Evolutionary conservation across 495 filamentous ascomycete genomes (phyloP).

Genomic region (Sphaerosporella brunnea): DNA sequence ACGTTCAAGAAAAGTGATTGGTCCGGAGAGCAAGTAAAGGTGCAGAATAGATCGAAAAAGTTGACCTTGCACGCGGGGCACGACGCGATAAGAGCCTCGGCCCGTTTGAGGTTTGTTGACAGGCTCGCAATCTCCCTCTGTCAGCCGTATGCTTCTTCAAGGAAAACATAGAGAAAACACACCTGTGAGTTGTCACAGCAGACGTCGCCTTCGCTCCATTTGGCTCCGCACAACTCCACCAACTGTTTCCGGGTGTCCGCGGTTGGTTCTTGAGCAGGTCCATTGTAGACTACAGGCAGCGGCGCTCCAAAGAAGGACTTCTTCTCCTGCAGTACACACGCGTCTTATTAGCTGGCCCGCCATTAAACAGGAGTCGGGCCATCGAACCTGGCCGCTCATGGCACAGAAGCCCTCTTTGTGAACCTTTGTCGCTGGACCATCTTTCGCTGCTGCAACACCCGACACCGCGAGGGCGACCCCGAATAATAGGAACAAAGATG

Average conservation of each 20-base stretch:
- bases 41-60: constrained; percentile 95
- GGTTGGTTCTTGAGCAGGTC: constrained; percentile 52
- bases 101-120: constrained; percentile 64
- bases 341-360: background rate
- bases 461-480: background rate
- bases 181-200: constrained; percentile 78
- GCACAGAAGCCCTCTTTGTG: constrained; percentile 86
- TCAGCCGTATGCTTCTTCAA: constrained; percentile 15
- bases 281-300: constrained; percentile 90
- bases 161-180: constrained; percentile 6
- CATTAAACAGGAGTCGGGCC: background rate
- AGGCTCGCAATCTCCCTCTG: constrained; percentile 50
- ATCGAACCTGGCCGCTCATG: constrained; percentile 43
- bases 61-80: constrained; percentile 94
- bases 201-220: constrained; percentile 66
- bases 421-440: constrained; percentile 34
- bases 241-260: constrained; percentile 52
- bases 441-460: background rate
- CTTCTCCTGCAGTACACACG: constrained; percentile 35
- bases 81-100: constrained; percentile 68
- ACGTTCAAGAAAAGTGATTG: constrained; percentile 93
- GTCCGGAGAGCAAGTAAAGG: constrained; percentile 91
- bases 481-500: background rate
- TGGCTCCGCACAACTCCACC: constrained; percentile 64
- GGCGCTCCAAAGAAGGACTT: constrained; percentile 71